Base-by-base conservation (phyloP, 1,284 basidiomycete species). In the Taiwanofungus camphoratus region DNA sequence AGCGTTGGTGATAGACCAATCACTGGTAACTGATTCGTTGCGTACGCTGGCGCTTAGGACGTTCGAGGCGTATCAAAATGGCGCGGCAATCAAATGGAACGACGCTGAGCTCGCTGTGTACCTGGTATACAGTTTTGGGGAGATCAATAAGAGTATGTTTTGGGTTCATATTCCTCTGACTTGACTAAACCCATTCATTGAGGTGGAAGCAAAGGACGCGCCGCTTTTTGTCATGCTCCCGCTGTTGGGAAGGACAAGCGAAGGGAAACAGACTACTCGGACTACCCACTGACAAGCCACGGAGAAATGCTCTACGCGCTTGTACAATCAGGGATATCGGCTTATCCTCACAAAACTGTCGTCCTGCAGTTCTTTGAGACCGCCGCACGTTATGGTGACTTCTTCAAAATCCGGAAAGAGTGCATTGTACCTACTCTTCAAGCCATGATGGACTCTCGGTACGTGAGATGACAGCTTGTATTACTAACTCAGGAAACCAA, bases 331-430 rank as follows among this genome's bases (percentile, higher is more conserved):
- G 82, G 85, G 16, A 82, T 99, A 36, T 83, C 86, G 2, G 72
- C 75, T 1, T 94, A 87, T 67, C 90, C 91, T 2, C 87, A 97
- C 64, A 83, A 86, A 20, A 77, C 85, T 7, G 95, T 98, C n/a
- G 74, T 82, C 11, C 75, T 97, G 63, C 92, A 95, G 59, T 96
- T 88, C 67, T 98, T 98, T 54, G 96, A 99, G 67, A 90, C 90
- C 18, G 77, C 82, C 7, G 82, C 92, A 12, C 81, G 97, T 43
- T 99, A 99, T 62, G 79, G 84, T 30, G 93, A 98, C 60, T 98
- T 98, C 64, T 99, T 98, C 79, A 92, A 90, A 64, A 81, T 92
- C 26, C 83, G 91, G 50, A 85, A 87, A 59, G 82, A 92, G 51
- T 87, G 85, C 54, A 87, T 98, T 50, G 71, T 88, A 57, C 86